These are phyloP conservation scores for Pyrenophora graminea DNA, from an alignment of 2,329 filamentous ascomycete species.

Conservation along the genomic window DNA sequence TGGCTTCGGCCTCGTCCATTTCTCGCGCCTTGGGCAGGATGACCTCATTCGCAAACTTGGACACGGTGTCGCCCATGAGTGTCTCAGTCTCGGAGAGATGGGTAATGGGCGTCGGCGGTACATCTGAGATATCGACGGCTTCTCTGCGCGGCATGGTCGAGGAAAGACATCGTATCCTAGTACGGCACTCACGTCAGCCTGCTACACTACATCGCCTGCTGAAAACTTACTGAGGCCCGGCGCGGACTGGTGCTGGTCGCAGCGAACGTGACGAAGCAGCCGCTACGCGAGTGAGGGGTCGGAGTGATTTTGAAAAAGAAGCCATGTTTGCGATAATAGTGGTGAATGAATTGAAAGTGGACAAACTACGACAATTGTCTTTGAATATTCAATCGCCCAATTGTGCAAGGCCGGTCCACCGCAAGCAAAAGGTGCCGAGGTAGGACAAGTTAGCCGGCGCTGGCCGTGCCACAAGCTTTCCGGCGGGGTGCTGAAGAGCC, in stretches of 20 bases:
- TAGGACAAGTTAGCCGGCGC: conserved; percentile 12
- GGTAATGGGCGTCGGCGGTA: conserved; percentile 89
- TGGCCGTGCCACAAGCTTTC: conserved; percentile 7
- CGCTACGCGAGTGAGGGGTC: conserved; percentile 39
- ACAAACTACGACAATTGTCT: no score
- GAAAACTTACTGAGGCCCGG: conserved; percentile 37
- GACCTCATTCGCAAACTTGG: conserved; percentile 86
- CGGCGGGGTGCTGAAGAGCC: conserved; percentile 3
- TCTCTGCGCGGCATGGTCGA: conserved; percentile 46
- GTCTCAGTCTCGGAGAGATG: conserved; percentile 88
- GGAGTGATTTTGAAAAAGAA: conserved; percentile 36
- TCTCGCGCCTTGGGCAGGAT: conserved; percentile 90
- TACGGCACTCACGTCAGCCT: not conserved
- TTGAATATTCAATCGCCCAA: not conserved
- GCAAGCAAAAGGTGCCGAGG: conserved; percentile 11
- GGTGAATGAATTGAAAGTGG: not conserved
- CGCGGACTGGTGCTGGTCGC: conserved; percentile 31
- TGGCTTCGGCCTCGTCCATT: conserved; percentile 95
- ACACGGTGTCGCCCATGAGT: conserved; percentile 86
- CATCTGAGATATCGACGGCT: conserved; percentile 63
- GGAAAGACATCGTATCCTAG: conserved; percentile 50
- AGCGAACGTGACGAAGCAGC: conserved; percentile 32
- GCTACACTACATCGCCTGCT: conserved; percentile 1
- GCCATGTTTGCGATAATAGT: conserved; percentile 27
- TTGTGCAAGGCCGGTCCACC: not conserved